Evolutionary conservation across 192 early-diverging fungal species (phyloP).

Genomic region (Diversispora eburnea): DNA sequence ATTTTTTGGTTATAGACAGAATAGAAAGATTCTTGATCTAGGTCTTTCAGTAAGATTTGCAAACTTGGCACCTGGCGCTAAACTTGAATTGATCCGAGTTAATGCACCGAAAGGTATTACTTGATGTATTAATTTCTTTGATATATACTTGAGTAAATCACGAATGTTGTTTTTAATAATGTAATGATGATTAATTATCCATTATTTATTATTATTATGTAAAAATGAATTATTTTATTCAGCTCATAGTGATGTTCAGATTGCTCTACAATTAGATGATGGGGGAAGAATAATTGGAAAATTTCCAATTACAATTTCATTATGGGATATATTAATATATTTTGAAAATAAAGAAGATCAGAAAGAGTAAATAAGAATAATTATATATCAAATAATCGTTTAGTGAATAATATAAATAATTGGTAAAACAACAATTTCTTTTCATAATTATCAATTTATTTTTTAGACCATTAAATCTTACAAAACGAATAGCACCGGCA

Average conservation of each 20-base stretch:
- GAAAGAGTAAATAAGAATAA: too few relatives aligned
- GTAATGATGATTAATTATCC: background rate
- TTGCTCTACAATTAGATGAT: conserved; percentile 77
- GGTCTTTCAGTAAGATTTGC: conserved; percentile 75
- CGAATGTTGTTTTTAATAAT: background rate
- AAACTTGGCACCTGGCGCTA: conserved; percentile 76
- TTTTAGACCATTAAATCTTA: conserved; percentile 52
- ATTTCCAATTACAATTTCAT: conserved; percentile 51
- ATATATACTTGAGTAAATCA: background rate
- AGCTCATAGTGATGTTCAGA: conserved; percentile 42
- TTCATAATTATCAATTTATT: background rate
- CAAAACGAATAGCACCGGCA: conserved; percentile 39
- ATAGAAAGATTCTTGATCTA: conserved; percentile 64
- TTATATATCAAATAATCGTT: too few relatives aligned
- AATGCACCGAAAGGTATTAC: conserved; percentile 15
- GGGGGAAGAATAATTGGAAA: conserved; percentile 61
- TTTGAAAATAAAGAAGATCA: conserved; percentile 42
- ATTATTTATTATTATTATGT: too few relatives aligned
- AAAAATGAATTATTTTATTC: conserved; percentile 11
- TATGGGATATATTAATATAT: conserved; percentile 68
- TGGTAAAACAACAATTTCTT: too few relatives aligned
- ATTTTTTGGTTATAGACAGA: conserved; percentile 30
- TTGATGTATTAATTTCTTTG: too few relatives aligned
- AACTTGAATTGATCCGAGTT: conserved; percentile 52
- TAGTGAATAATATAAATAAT: too few relatives aligned